Conservation (phyloP, 495 filamentous ascomycete genomes). For the Neurospora tetrasperma region DNA sequence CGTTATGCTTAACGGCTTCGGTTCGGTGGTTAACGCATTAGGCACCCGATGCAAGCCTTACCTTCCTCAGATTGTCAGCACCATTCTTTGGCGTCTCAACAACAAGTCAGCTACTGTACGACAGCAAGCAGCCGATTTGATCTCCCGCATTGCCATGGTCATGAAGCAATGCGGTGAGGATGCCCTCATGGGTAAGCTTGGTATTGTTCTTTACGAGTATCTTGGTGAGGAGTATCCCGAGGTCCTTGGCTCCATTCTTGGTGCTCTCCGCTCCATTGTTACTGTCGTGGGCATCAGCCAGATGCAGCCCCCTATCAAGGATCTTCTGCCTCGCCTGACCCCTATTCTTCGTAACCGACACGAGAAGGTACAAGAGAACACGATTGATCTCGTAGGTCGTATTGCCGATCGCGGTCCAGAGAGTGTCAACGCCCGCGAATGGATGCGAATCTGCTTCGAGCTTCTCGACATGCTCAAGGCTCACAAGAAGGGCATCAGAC, state of each 20-base stretch:
- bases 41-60: conserved; percentile 93
- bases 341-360: conserved; percentile 97
- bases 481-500: conserved; percentile 97
- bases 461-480: conserved; percentile 98
- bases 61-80: conserved; percentile 89
- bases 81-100: conserved; percentile 95
- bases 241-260: conserved; percentile 92
- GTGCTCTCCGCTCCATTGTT: conserved; percentile 90
- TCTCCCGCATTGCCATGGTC: conserved; percentile 92
- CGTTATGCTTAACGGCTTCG: conserved; percentile 96
- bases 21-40: conserved; percentile 92
- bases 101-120: conserved; percentile 94
- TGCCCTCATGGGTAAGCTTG: conserved; percentile 88
- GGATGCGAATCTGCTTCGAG: conserved; percentile 99
- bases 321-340: conserved; percentile 88
- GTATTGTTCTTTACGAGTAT: conserved; percentile 96
- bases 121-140: conserved; percentile 93
- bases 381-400: conserved; percentile 97
- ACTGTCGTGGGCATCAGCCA: conserved; percentile 96
- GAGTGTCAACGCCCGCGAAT: conserved; percentile 91
- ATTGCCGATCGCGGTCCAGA: conserved; percentile 96
- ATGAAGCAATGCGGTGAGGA: conserved; percentile 99
- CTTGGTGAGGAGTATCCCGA: conserved; percentile 98
- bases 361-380: conserved; percentile 99
- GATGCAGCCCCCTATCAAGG: conserved; percentile 98